These are phyloP conservation scores for Perkinsus marinus DNA, from an alignment of 169 alveolate genomes.

Conservation along the genomic window DNA sequence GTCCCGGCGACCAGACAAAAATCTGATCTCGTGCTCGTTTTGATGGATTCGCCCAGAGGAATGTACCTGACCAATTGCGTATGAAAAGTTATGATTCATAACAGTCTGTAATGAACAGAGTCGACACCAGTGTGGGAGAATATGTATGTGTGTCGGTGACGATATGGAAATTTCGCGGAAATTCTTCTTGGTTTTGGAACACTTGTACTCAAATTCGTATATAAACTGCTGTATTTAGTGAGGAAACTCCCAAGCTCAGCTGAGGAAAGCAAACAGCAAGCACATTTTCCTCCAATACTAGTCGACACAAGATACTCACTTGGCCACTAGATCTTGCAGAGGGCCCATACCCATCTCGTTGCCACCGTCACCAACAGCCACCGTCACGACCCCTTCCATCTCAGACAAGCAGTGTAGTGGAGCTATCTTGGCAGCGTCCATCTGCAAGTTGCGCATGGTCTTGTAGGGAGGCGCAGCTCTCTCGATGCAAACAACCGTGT, in stretches of 20 bases:
- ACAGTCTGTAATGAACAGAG: too few species aligned
- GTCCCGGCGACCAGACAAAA: not conserved
- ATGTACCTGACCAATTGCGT: not conserved
- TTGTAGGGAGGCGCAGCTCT: not conserved
- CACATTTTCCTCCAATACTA: too few species aligned
- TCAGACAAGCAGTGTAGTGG: not conserved
- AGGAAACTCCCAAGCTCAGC: too few species aligned
- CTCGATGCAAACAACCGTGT: not conserved
- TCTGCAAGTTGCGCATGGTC: not conserved
- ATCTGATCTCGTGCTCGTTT: not conserved
- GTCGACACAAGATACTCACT: not conserved
- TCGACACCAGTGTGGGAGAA: too few species aligned
- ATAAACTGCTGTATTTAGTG: too few species aligned
- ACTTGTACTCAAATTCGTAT: too few species aligned
- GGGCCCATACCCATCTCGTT: not conserved
- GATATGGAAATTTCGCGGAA: too few species aligned
- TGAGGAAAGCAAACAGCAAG: too few species aligned
- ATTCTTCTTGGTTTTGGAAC: too few species aligned
- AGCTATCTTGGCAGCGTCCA: not conserved
- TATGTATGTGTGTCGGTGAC: too few species aligned
- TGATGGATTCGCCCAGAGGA: not conserved
- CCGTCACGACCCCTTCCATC: not conserved
- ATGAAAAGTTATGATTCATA: not conserved
- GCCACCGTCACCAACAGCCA: not conserved
- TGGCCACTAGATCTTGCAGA: not conserved